These are phyloP conservation scores for Coccomyxa sp. DNA, from an alignment of 139 green algal species.

Conservation along the genomic window DNA sequence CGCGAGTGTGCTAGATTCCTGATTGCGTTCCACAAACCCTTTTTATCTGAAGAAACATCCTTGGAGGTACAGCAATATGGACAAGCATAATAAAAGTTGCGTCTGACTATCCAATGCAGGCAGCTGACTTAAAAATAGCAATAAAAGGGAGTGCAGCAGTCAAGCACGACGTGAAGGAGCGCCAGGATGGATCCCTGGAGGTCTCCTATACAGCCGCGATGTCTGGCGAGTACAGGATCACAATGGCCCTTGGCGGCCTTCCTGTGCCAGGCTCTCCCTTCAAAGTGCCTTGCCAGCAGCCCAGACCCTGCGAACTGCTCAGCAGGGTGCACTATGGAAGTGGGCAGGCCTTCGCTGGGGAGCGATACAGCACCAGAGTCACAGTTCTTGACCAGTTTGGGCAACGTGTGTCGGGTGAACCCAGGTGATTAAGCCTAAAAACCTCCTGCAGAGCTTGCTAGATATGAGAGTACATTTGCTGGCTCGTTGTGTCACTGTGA, in stretches of 20 bases:
- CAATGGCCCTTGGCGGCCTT: background rate
- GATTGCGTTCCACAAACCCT: background rate
- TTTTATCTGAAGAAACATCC: background rate
- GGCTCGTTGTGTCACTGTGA: too few species aligned
- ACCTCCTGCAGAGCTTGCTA: too few species aligned
- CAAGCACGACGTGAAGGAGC: conserved; percentile 17
- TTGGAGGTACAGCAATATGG: background rate
- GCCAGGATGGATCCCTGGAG: conserved; percentile 11
- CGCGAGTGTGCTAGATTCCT: too few species aligned
- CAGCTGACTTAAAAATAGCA: conserved; percentile 13
- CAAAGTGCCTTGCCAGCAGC: conserved; percentile 15
- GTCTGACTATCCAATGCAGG: background rate
- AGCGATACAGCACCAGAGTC: conserved; percentile 4
- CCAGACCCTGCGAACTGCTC: conserved; percentile 11
- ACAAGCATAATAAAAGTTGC: background rate
- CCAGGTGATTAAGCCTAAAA: background rate
- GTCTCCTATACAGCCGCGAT: conserved; percentile 21
- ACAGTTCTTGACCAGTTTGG: conserved; percentile 21
- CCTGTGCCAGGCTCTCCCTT: conserved; percentile 12
- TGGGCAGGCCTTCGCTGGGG: conserved; percentile 11
- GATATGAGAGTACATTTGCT: too few species aligned
- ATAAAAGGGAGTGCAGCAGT: conserved; percentile 22
- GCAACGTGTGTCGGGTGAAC: background rate
- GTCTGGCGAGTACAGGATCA: conserved; percentile 25
- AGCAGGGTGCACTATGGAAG: background rate